Conservation (phyloP, 2,329 filamentous ascomycete species). For the Stromatinia cepivora region DNA sequence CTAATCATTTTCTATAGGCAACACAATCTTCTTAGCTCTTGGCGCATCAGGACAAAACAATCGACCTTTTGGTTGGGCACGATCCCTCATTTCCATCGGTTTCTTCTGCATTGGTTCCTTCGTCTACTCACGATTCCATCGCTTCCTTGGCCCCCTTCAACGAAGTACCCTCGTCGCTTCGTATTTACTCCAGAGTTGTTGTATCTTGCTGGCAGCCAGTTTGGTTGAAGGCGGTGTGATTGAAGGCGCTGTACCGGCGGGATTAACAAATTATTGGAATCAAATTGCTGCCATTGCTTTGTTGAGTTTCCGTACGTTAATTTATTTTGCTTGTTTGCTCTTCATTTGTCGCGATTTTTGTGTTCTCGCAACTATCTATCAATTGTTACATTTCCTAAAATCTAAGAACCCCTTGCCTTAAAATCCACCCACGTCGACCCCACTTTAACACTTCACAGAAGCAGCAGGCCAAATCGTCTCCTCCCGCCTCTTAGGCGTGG, state of each 20-base stretch:
- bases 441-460: conserved; percentile 45
- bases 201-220: conserved; percentile 53
- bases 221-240: conserved; percentile 38
- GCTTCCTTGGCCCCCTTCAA: conserved; percentile 51
- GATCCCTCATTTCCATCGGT: conserved; percentile 66
- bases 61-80: conserved; percentile 61
- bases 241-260: conserved; percentile 15
- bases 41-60: conserved; percentile 60
- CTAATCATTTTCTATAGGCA: conserved; percentile 49
- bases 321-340: not conserved
- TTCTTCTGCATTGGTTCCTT: conserved; percentile 73
- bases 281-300: conserved; percentile 67
- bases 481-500: conserved; percentile 66
- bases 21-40: conserved; percentile 77
- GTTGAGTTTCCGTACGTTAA: conserved; percentile 55
- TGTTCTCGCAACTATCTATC: not conserved
- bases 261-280: conserved; percentile 47
- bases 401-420: not conserved
- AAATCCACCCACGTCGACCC: not conserved
- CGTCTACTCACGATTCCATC: conserved; percentile 68
- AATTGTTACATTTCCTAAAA: not conserved
- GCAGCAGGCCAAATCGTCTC: conserved; percentile 74
- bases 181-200: conserved; percentile 53
- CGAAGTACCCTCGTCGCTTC: conserved; percentile 65
- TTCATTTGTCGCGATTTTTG: not conserved